Conservation (phyloP, 2,329 filamentous ascomycete species). For the Exserohilum rostratum region DNA sequence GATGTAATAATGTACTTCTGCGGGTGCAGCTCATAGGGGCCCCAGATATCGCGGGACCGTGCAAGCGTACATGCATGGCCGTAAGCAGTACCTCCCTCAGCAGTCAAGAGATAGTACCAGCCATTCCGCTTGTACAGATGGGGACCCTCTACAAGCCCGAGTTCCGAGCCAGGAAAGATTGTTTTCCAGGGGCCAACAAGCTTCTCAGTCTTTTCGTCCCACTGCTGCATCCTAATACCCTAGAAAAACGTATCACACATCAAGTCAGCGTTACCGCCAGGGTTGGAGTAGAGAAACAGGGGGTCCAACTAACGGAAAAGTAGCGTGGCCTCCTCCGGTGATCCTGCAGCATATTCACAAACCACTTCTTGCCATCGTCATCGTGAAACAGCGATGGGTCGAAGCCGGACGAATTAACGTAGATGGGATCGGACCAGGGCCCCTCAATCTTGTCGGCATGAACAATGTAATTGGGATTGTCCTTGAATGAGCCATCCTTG, state of each 20-base stretch:
- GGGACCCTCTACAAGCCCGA: slow-evolving; percentile 51
- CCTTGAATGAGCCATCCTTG: slow-evolving; percentile 70
- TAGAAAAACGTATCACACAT: not conserved
- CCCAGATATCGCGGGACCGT: slow-evolving; percentile 47
- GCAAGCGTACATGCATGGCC: slow-evolving; percentile 50
- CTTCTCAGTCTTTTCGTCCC: slow-evolving; percentile 55
- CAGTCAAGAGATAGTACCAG: slow-evolving; percentile 47
- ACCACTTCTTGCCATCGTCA: slow-evolving; percentile 46
- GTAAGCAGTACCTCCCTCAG: slow-evolving; percentile 50
- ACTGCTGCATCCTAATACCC: slow-evolving; percentile 65
- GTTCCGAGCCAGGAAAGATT: slow-evolving; percentile 60
- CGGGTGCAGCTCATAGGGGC: slow-evolving; percentile 51
- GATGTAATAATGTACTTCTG: slow-evolving; percentile 53
- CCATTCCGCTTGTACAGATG: slow-evolving; percentile 47
- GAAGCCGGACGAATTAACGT: slow-evolving; percentile 66
- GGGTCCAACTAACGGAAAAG: slow-evolving; percentile 56
- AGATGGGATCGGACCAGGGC: slow-evolving; percentile 67
- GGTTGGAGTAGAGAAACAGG: too few relatives aligned
- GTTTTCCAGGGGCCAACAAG: slow-evolving; percentile 63
- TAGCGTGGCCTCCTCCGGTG: slow-evolving; percentile 39
- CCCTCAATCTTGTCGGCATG: slow-evolving; percentile 58
- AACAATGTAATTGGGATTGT: slow-evolving; percentile 69
- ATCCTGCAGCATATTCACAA: slow-evolving; percentile 47
- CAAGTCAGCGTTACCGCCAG: not conserved
- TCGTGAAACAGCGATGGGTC: slow-evolving; percentile 57